Base-by-base conservation (phyloP, 352 stramenopile species). In the Phytophthora capsici region DNA sequence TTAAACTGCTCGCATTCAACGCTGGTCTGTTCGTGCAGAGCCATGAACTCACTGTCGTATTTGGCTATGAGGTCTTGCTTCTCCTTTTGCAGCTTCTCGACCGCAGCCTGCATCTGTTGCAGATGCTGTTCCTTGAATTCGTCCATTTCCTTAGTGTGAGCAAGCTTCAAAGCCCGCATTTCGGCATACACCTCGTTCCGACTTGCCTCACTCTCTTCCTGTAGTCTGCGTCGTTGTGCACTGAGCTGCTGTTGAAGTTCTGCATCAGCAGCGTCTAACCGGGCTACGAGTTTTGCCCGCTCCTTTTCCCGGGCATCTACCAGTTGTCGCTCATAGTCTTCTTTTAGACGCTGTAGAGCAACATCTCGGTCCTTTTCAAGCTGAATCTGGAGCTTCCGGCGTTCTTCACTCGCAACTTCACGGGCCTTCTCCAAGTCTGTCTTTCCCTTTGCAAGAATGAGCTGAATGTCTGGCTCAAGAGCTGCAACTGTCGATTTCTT, bases 211-310 rank as follows among this genome's bases (percentile, higher is more conserved):
- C 73, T 71, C 49, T 94, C 86, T 45, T 93, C 86, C 19, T 94
- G 86, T 17, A 94, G 57, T 9, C 86, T 72, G 32, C 86, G 68
- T 4, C 86, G 80, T 62, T 94, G 86, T 5, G 51, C 69, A 45
- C 67, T 93, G 10, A 94, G 74, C 60, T 94, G 86, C 52, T 93
- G 84, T 57, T 94, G 84, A n/a, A 94, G 49, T 46, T 93, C 86
- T 0, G 80, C 80, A 51, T 93, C 86, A 14, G 86, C 84, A 3
- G 83, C 76, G 40, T 94, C 86, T 36, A 93, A 77, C n/a, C 80
- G 68, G 2, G 76, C 73, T 73, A 91, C 84, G 2, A 93, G 68
- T 52, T 93, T 94, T 7, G 62, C 50, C 5, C 84, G 80, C 34
- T 94, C 86, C 60, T 94, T 94, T 47, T 94, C 86, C 1, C 84